Percentiles rank a stretch among this genome's conserved stretches.
Evolutionary conservation across 1,284 basidiomycete species (phyloP).

Genomic region (Puccinia sorghi): DNA sequence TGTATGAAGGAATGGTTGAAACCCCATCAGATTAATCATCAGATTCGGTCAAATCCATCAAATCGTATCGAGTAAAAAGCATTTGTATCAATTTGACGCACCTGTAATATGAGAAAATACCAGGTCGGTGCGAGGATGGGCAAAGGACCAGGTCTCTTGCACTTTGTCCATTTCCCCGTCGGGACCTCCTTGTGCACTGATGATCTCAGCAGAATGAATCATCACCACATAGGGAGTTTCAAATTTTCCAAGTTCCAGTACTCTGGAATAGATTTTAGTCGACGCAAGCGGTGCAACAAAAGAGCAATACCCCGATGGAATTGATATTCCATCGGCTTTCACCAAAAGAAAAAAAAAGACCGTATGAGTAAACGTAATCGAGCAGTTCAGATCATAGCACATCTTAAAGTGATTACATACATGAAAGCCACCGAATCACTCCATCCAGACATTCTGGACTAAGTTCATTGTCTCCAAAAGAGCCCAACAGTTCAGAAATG

Average conservation of each 20-base stretch:
- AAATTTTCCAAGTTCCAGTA: conserved; percentile 58
- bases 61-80: conserved; percentile 13
- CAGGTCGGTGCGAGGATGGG: conserved; percentile 80
- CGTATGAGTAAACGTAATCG: conserved; percentile 22
- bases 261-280: conserved; percentile 84
- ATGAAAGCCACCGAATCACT: conserved; percentile 84
- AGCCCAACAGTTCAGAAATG: conserved; percentile 91
- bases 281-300: conserved; percentile 91
- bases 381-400: neutral
- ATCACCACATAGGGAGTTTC: conserved; percentile 99
- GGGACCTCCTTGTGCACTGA: conserved; percentile 69
- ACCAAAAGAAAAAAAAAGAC: neutral
- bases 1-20: conserved; percentile 58
- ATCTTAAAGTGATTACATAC: conserved; percentile 61
- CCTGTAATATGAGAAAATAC: conserved; percentile 70
- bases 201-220: conserved; percentile 85
- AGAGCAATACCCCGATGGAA: conserved; percentile 92
- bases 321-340: conserved; percentile 84
- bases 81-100: conserved; percentile 56
- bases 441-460: conserved; percentile 97
- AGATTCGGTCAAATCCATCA: neutral
- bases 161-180: conserved; percentile 68
- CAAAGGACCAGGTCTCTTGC: conserved; percentile 97
- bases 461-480: conserved; percentile 97
- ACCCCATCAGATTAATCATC: neutral